A percentile compares a stretch with the other conserved stretches of the same genome.
Evolutionary conservation across 805 yeast genomes (phyloP).

Genomic region (Myxozyma vanderwaltii): DNA sequence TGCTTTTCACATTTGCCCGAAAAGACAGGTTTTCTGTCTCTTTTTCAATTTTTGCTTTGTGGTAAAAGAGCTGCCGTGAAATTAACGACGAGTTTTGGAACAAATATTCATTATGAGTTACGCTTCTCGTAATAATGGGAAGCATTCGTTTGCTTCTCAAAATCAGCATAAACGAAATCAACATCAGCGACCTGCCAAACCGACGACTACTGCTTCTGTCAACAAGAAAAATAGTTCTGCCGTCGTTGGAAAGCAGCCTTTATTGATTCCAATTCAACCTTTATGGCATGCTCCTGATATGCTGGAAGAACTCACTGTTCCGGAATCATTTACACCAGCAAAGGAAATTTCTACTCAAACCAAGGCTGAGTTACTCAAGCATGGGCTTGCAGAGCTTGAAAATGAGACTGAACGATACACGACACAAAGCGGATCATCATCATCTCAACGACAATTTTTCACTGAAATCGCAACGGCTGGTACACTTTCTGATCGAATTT

Average conservation of each 20-base stretch:
- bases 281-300: conserved; percentile 27
- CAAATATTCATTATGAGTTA: neutral
- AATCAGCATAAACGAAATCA: neutral
- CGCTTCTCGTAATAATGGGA: neutral
- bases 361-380: conserved; percentile 60
- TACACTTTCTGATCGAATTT: conserved; percentile 92
- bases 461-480: conserved; percentile 86
- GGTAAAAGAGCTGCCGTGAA: too few relatives aligned
- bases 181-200: neutral
- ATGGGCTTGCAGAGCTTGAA: conserved; percentile 67
- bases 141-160: too few relatives aligned
- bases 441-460: conserved; percentile 83
- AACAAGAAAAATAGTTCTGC: neutral
- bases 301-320: conserved; percentile 6
- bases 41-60: too few relatives aligned
- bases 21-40: too few relatives aligned
- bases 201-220: neutral
- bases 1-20: too few relatives aligned
- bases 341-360: conserved; percentile 46
- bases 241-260: neutral
- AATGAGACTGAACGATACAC: conserved; percentile 70
- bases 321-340: neutral
- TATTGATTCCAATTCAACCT: conserved; percentile 17
- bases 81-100: too few relatives aligned
- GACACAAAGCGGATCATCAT: conserved; percentile 70